Evolutionary conservation across 306 rosid genomes (phyloP).

Genomic region (Arachis hypogaea): DNA sequence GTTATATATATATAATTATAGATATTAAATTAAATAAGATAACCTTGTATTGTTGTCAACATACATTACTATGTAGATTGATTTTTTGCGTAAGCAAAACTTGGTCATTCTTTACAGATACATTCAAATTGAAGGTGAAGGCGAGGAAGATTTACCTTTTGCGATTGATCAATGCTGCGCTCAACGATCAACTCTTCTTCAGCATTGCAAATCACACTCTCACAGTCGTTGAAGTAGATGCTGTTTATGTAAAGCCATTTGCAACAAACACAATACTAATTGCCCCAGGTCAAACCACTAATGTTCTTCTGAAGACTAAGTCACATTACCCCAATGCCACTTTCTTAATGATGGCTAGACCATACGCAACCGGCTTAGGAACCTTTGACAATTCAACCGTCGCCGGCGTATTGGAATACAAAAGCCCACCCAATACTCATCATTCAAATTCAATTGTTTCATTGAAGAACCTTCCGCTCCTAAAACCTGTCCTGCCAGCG

Average conservation of each 20-base stretch:
- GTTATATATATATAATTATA: no score
- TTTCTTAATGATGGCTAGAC: constrained; percentile 67
- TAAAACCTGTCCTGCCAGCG: constrained; percentile 55
- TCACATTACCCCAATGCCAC: constrained; percentile 60
- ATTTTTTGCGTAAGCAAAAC: background rate
- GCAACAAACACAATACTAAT: constrained; percentile 53
- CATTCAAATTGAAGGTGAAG: constrained; percentile 67
- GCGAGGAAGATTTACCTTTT: constrained; percentile 62
- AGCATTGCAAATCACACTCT: constrained; percentile 74
- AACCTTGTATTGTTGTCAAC: no score
- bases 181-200: constrained; percentile 69
- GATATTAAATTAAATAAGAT: no score
- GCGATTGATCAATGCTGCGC: constrained; percentile 70
- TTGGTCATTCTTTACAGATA: constrained; percentile 41
- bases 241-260: constrained; percentile 68
- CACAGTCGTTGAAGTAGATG: constrained; percentile 67
- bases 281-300: constrained; percentile 73
- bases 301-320: constrained; percentile 66
- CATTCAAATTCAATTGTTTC: constrained; percentile 36
- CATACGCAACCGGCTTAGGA: constrained; percentile 56
- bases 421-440: constrained; percentile 34
- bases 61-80: no score
- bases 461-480: constrained; percentile 47
- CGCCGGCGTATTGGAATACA: constrained; percentile 56
- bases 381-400: constrained; percentile 77